These are phyloP conservation scores for Candida glaebosa DNA, from an alignment of 805 yeast genomes.

Conservation along the genomic window DNA sequence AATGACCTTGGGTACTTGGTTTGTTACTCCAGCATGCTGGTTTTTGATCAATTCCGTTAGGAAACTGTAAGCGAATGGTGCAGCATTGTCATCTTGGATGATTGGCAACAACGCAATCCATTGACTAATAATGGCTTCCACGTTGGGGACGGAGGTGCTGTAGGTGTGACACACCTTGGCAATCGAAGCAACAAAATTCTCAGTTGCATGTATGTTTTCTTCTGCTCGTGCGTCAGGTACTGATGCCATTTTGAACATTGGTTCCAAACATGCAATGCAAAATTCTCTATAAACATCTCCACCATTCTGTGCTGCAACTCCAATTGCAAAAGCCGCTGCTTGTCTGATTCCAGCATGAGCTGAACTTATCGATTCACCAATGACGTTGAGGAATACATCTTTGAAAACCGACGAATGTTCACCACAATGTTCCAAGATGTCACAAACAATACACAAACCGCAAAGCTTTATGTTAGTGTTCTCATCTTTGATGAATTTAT, in stretches of 20 bases:
- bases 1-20: slow-evolving; percentile 59
- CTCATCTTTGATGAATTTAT: slow-evolving; percentile 59
- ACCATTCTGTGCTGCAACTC: slow-evolving; percentile 82
- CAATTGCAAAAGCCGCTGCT: slow-evolving; percentile 80
- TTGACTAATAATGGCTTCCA: slow-evolving; percentile 58
- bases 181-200: slow-evolving; percentile 75
- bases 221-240: slow-evolving; percentile 84
- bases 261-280: slow-evolving; percentile 66
- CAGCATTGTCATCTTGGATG: slow-evolving; percentile 81
- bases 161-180: slow-evolving; percentile 75
- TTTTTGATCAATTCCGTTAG: slow-evolving; percentile 67
- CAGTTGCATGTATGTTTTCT: slow-evolving; percentile 83
- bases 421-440: slow-evolving; percentile 78
- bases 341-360: slow-evolving; percentile 77
- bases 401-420: slow-evolving; percentile 60
- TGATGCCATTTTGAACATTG: slow-evolving; percentile 66
- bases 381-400: slow-evolving; percentile 58
- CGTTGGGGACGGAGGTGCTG: slow-evolving; percentile 56
- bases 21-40: slow-evolving; percentile 51
- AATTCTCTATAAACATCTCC: slow-evolving; percentile 58
- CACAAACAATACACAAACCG: slow-evolving; percentile 78
- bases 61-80: slow-evolving; percentile 77
- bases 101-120: slow-evolving; percentile 87
- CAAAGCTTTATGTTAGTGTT: slow-evolving; percentile 68
- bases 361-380: slow-evolving; percentile 65